Conservation (phyloP, 768 basidiomycete species). For the Tricholoma flavovirens region DNA sequence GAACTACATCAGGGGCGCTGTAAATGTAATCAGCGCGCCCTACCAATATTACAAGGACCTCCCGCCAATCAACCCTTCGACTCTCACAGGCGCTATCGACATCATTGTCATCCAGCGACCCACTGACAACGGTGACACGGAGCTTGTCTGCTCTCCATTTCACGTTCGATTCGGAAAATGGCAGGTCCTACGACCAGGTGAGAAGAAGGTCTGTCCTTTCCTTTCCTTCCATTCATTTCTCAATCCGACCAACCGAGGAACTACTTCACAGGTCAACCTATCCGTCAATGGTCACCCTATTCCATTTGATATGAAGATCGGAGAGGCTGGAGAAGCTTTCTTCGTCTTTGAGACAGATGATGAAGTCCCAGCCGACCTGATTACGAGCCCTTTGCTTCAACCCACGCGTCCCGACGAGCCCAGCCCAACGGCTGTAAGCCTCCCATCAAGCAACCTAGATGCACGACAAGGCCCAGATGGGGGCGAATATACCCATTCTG, state of each 20-base stretch:
- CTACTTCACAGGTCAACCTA: slow-evolving; percentile 65
- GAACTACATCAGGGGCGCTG: slow-evolving; percentile 87
- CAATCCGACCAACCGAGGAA: background rate
- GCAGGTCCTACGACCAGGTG: slow-evolving; percentile 87
- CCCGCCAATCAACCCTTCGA: slow-evolving; percentile 88
- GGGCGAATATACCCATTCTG: slow-evolving; percentile 14
- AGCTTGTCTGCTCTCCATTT: slow-evolving; percentile 89
- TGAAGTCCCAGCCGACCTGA: slow-evolving; percentile 88
- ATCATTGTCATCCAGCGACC: slow-evolving; percentile 89
- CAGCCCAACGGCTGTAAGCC: slow-evolving; percentile 20
- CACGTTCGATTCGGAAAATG: slow-evolving; percentile 98
- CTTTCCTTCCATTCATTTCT: background rate
- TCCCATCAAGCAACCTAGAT: slow-evolving; percentile 35
- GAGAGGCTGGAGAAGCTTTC: slow-evolving; percentile 97
- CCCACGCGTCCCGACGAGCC: slow-evolving; percentile 46
- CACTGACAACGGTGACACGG: slow-evolving; percentile 52
- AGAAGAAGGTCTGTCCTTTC: slow-evolving; percentile 67
- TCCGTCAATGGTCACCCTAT: slow-evolving; percentile 80
- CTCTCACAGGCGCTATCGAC: slow-evolving; percentile 97
- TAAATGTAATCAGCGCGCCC: slow-evolving; percentile 78
- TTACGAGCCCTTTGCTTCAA: slow-evolving; percentile 86
- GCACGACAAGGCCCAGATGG: slow-evolving; percentile 28
- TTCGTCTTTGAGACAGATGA: slow-evolving; percentile 97
- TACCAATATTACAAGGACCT: slow-evolving; percentile 88
- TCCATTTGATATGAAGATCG: slow-evolving; percentile 97